Base-by-base conservation (phyloP, 768 basidiomycete species). In the Boletellus sp. region DNA sequence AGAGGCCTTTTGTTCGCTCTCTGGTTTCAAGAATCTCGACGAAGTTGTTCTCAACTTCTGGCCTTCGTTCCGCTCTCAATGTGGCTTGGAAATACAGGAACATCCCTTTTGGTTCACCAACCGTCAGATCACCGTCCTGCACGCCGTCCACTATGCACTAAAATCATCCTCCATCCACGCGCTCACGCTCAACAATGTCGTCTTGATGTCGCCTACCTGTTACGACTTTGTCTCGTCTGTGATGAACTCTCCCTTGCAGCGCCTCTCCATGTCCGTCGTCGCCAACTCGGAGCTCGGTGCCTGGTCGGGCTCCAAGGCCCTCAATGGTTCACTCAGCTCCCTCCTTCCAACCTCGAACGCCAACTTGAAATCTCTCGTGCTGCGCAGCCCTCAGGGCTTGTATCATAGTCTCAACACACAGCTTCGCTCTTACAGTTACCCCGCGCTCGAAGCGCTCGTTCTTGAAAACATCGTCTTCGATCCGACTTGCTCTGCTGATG, bases 391-490 rank as follows among this genome's bases (percentile, higher is more conserved):
- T 17, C 56, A 54, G 19, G 67, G 67, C 2, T 52, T 56, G 10
- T 67, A 67, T 37, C 59, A 69, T 47, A 67, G 67, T n/a, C 51
- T 48, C 47, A 53, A 47, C 24, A 52, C 57, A 0, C 58, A 58
- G 15, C 59, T 67, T 20, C 45, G 36, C 13, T 54, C 57, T 16
- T 54, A 35, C 42, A 16, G 51, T 13, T 67, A 67, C 36, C 65
- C 66, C 1, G 45, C 63, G 0, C 67, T 67, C 28, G 51, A 63
- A 44, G 52, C 59, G 0, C 58, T 67, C 19, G 52, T 65, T 2
- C 55, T 67, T 3, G 65, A 69, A 42, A 67, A 63, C 12, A 63
- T 65, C 4, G 40, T 67, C 24, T 65, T 69, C 17, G 67, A 67
- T 45, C 56, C 47, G 16, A 52, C 50, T 1, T 46, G 54, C 12